A percentile compares a stretch with the other conserved stretches of the same genome.
phyloP scores from a whole-genome alignment of 176 grass and related monocot genomes.

The bread wheat (Triticum aestivum) region DNA sequence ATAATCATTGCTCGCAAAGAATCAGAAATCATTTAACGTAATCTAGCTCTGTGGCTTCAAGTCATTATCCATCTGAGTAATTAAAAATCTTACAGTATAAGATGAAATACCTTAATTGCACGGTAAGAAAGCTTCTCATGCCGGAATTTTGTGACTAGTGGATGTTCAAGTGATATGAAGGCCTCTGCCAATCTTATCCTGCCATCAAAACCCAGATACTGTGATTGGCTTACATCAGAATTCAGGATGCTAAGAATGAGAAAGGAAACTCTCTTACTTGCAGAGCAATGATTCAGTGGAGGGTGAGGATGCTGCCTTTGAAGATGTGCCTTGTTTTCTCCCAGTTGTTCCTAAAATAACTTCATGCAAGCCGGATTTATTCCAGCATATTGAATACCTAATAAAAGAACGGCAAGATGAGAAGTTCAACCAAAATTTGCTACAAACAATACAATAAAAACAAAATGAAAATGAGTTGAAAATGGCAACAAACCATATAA shows the following conservation, averaged over 20 bases:
- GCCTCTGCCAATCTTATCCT: conserved; percentile 76
- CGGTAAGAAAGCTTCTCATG: conserved; percentile 44
- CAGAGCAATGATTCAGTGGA: conserved; percentile 80
- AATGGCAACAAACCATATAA: conserved; percentile 48
- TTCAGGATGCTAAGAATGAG: neutral
- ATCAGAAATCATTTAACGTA: neutral
- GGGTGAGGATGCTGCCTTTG: conserved; percentile 56
- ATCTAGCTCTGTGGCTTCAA: too few relatives aligned
- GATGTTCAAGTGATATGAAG: conserved; percentile 46
- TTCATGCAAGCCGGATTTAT: conserved; percentile 74
- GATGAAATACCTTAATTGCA: conserved; percentile 62
- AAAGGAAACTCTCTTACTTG: conserved; percentile 67
- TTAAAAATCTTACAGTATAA: neutral
- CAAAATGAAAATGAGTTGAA: neutral
- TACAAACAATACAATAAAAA: neutral
- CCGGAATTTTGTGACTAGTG: conserved; percentile 20
- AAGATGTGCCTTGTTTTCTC: conserved; percentile 91
- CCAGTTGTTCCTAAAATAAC: conserved; percentile 83
- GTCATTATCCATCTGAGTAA: neutral
- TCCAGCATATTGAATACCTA: conserved; percentile 96
- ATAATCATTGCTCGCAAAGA: neutral
- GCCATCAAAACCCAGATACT: neutral
- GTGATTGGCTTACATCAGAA: neutral
- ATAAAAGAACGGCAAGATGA: neutral
- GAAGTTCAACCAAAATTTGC: neutral